Evolutionary conservation across 2,329 filamentous ascomycete genomes (phyloP), one percentile per base, ranked within the genome.

Genomic region (Sporothrix mexicana): DNA sequence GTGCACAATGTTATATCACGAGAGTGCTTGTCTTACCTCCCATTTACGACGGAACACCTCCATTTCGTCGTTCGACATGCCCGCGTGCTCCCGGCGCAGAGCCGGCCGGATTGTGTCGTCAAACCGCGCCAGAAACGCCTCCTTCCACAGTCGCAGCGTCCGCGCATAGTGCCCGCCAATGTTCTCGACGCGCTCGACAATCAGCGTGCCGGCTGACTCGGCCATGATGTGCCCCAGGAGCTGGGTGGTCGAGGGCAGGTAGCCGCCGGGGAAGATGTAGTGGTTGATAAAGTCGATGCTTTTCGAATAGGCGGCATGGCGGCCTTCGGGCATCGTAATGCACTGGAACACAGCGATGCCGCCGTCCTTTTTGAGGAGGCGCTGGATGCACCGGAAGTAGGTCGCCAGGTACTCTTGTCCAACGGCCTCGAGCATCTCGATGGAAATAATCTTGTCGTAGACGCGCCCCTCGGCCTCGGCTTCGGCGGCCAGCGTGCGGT

Each of bases 211-310:
- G 10, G 84, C 80, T 0, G 90, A 91, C 47, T 89, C 89, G 36
- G 84, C 83, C 55, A 85, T 86, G 75, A 94, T 90, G 47, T 90
- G 85, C 68, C 84, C 82, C 30, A 90, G 80, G 20, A 91, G 81
- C 75, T 90, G 86, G 15, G 84, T 87, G 45, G 85, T 84, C 2
- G 86, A 87, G 0, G 88, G 88, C 7, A 94, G 82, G 77, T 93
- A 91, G 0, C 92, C 92, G n/a, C 92, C 91, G 0, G 92, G 92
- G 80, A 94, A 94, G 71, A 94, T 93, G 80, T 94, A 93, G 74
- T 90, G 89, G 73, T 91, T 88, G 78, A 94, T 93, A 80, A 94
- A 94, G 78, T 93, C 91, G 79, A 92, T 88, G 2, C 87, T 86
- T 76, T 86, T 88, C 20, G 88, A 85, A 78, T 93, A 93, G 8